These are phyloP conservation scores for Talaromyces sp. DNA, from an alignment of 2,329 filamentous ascomycete species.

Conservation along the genomic window DNA sequence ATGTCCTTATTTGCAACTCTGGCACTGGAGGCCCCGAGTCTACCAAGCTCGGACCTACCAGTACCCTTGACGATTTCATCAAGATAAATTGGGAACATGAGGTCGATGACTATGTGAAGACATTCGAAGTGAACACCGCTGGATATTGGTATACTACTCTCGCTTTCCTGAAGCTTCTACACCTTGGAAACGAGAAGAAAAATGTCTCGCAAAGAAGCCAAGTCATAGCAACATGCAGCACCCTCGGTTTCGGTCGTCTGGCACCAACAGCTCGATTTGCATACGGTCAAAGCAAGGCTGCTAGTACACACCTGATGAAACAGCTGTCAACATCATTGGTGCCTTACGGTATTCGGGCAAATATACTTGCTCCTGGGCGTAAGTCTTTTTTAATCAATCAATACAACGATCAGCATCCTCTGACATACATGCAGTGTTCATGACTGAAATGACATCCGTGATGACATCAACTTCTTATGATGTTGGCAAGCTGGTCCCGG, in stretches of 20 bases:
- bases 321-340: slow-evolving; percentile 16
- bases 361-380: slow-evolving; percentile 23
- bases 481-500: background rate
- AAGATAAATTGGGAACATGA: slow-evolving; percentile 27
- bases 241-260: slow-evolving; percentile 21
- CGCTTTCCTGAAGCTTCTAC: slow-evolving; percentile 32
- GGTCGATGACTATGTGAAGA: slow-evolving; percentile 23
- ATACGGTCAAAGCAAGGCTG: slow-evolving; percentile 23
- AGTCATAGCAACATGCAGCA: slow-evolving; percentile 22
- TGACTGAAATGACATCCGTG: slow-evolving; percentile 8
- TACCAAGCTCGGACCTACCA: slow-evolving; percentile 29
- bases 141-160: slow-evolving; percentile 29
- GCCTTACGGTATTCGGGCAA: slow-evolving; percentile 19
- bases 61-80: slow-evolving; percentile 25
- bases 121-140: slow-evolving; percentile 27
- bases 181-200: slow-evolving; percentile 24
- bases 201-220: slow-evolving; percentile 18
- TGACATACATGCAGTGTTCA: slow-evolving; percentile 1
- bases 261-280: slow-evolving; percentile 16
- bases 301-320: slow-evolving; percentile 19
- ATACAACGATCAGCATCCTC: background rate
- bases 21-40: slow-evolving; percentile 40
- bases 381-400: slow-evolving; percentile 11
- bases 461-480: slow-evolving; percentile 2
- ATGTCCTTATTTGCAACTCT: slow-evolving; percentile 50